Evolutionary conservation across 1,284 basidiomycete genomes (phyloP).

Genomic region (Fomitiporia mediterranea): DNA sequence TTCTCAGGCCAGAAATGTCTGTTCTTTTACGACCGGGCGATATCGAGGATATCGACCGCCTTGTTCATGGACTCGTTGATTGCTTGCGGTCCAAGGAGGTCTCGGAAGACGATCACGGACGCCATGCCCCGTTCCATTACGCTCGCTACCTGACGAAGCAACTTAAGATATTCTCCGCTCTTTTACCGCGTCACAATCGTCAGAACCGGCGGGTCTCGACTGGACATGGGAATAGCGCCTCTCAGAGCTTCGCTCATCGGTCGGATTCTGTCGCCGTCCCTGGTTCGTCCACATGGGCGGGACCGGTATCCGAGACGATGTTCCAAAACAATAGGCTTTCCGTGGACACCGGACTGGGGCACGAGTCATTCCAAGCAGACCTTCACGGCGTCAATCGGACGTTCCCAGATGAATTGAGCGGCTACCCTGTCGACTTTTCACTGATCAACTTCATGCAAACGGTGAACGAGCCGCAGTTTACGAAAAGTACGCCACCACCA

Average conservation of each 20-base stretch:
- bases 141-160: constrained; percentile 20
- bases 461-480: constrained; percentile 15
- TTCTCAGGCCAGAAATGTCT: constrained; percentile 17
- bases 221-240: background rate
- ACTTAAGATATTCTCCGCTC: constrained; percentile 16
- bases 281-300: background rate
- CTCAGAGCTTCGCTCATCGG: constrained; percentile 6
- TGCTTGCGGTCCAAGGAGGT: constrained; percentile 13
- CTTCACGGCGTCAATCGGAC: background rate
- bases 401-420: constrained; percentile 3
- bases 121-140: constrained; percentile 16
- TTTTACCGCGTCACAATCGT: constrained; percentile 7
- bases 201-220: background rate
- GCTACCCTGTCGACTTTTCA: constrained; percentile 14
- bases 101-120: constrained; percentile 11
- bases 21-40: constrained; percentile 10
- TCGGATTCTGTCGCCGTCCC: background rate
- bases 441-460: constrained; percentile 15
- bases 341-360: background rate
- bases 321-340: background rate
- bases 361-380: constrained; percentile 6
- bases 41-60: constrained; percentile 6
- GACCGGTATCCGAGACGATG: background rate
- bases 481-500: constrained; percentile 16
- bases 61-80: constrained; percentile 6